Percentiles rank a stretch among this genome's conserved stretches.
Conservation (phyloP, 345 rosid species). For the Rhizophora mangle region DNA sequence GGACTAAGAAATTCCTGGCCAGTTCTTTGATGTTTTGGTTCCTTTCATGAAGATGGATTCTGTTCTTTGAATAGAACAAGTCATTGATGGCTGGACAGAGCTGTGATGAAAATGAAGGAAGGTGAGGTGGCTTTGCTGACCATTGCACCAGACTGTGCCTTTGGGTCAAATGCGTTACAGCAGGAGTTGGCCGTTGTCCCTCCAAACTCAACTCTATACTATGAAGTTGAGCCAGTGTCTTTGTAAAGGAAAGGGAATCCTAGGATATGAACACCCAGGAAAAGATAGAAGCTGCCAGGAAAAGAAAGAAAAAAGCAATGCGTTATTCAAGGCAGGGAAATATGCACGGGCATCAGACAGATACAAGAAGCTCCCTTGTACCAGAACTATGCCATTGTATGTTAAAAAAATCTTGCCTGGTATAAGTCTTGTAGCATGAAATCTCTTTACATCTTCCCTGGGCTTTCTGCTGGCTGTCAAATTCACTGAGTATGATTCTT, state of each 20-base stretch:
- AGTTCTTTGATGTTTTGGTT: background rate
- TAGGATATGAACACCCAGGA: slow-evolving; percentile 93
- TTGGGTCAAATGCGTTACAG: slow-evolving; percentile 59
- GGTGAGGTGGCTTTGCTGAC: slow-evolving; percentile 79
- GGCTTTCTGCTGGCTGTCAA: slow-evolving; percentile 58
- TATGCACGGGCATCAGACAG: slow-evolving; percentile 69
- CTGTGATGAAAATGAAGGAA: slow-evolving; percentile 77
- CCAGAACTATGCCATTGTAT: background rate
- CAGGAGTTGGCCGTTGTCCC: slow-evolving; percentile 81
- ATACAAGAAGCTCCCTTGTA: slow-evolving; percentile 69
- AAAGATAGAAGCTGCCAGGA: slow-evolving; percentile 83
- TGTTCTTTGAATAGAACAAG: slow-evolving; percentile 55
- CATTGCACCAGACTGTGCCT: slow-evolving; percentile 80
- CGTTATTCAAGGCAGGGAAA: slow-evolving; percentile 73
- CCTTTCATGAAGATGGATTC: background rate
- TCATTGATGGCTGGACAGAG: slow-evolving; percentile 85
- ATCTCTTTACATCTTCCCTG: too few relatives aligned
- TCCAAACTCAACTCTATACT: slow-evolving; percentile 59
- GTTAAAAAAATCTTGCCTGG: background rate
- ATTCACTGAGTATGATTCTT: slow-evolving; percentile 67
- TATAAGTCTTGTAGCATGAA: background rate
- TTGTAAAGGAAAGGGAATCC: slow-evolving; percentile 86
- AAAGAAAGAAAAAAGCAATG: slow-evolving; percentile 94
- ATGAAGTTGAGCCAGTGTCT: slow-evolving; percentile 78
- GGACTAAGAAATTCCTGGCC: background rate